phyloP scores from a whole-genome alignment of 2,329 filamentous ascomycete species.

The Periglandula ipomoeae region DNA sequence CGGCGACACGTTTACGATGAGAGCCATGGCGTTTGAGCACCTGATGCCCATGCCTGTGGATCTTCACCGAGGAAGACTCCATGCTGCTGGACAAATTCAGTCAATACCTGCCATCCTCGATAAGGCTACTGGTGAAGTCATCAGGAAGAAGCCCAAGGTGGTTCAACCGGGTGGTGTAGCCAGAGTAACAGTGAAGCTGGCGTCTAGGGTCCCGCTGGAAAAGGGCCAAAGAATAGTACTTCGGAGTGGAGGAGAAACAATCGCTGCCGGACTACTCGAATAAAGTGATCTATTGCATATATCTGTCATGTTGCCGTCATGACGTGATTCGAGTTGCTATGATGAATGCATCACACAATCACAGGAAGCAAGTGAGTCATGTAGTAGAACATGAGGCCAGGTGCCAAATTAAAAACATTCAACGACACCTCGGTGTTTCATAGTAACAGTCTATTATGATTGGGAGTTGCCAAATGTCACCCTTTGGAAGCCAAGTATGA shows the following conservation, averaged over 20 bases:
- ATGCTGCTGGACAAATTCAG: constrained; percentile 65
- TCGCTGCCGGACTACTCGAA: constrained; percentile 82
- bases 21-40: constrained; percentile 82
- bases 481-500: no score
- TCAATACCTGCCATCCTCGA: constrained; percentile 67
- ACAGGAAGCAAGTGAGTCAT: background rate
- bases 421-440: no score
- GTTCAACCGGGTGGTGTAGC: constrained; percentile 73
- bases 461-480: no score
- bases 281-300: constrained; percentile 22
- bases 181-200: constrained; percentile 65
- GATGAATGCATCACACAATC: background rate
- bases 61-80: constrained; percentile 75
- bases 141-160: constrained; percentile 78
- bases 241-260: constrained; percentile 68
- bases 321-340: background rate
- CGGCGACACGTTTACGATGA: constrained; percentile 66
- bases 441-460: no score
- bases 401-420: background rate
- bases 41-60: constrained; percentile 84
- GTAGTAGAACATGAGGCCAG: background rate
- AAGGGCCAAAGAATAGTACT: constrained; percentile 72
- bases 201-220: constrained; percentile 69
- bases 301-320: background rate
- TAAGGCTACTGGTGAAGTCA: constrained; percentile 63